phyloP scores from a whole-genome alignment of 164 flowering plant species.

The Nymphaea colorata region DNA sequence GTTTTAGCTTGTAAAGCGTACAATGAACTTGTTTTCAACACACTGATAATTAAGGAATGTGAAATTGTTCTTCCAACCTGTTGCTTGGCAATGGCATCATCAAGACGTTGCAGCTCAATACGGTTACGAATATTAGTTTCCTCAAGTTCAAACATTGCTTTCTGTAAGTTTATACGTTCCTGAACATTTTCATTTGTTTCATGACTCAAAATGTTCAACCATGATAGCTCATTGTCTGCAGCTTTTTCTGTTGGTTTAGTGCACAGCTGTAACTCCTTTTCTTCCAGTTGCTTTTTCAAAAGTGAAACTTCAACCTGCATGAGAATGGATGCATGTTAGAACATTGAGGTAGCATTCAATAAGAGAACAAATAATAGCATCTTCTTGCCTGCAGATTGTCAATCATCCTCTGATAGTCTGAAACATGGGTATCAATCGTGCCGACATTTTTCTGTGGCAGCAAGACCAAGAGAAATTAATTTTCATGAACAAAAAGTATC shows the following conservation, averaged over 20 bases:
- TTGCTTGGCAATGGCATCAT: constrained; percentile 71
- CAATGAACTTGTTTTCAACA: no score
- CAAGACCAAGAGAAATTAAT: not conserved
- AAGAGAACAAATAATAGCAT: not conserved
- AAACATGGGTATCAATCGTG: constrained; percentile 72
- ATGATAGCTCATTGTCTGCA: constrained; percentile 68
- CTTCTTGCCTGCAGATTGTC: constrained; percentile 62
- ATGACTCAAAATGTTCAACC: constrained; percentile 65
- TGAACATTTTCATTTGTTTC: constrained; percentile 88
- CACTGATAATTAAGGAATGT: no score
- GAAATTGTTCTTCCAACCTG: constrained; percentile 32
- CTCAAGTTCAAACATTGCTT: constrained; percentile 82
- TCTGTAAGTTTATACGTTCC: constrained; percentile 83
- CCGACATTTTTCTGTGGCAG: constrained; percentile 72
- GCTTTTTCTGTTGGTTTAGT: constrained; percentile 58
- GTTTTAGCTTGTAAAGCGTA: no score
- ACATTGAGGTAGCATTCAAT: not conserved
- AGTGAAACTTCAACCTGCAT: constrained; percentile 66
- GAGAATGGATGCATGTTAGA: not conserved
- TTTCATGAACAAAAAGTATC: not conserved
- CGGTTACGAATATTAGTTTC: constrained; percentile 73
- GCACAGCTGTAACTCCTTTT: constrained; percentile 65
- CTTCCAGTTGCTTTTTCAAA: constrained; percentile 63
- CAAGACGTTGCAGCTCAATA: constrained; percentile 74
- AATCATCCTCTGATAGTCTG: constrained; percentile 88